These are phyloP conservation scores for Barnettozyma botsteinii DNA, from an alignment of 805 yeast genomes.

Conservation along the genomic window DNA sequence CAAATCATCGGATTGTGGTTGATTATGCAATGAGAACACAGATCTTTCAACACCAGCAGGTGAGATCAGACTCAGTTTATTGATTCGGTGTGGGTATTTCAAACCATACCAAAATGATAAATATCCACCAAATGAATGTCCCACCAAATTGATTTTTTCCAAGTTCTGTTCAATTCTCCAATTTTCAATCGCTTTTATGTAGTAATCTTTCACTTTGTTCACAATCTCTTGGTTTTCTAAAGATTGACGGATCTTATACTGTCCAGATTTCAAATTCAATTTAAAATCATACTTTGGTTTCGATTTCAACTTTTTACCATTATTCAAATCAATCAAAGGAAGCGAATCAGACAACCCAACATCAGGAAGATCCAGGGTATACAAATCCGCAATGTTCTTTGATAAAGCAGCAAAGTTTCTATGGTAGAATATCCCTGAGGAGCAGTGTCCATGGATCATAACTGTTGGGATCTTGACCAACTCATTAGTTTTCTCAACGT, in stretches of 20 bases:
- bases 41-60: slow-evolving; percentile 79
- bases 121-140: slow-evolving; percentile 79
- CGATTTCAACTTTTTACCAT: slow-evolving; percentile 6
- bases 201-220: slow-evolving; percentile 46
- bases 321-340: slow-evolving; percentile 19
- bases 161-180: slow-evolving; percentile 54
- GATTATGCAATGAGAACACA: slow-evolving; percentile 47
- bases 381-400: slow-evolving; percentile 46
- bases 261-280: background rate
- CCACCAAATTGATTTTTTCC: slow-evolving; percentile 54
- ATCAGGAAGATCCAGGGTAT: slow-evolving; percentile 67
- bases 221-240: slow-evolving; percentile 16
- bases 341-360: slow-evolving; percentile 50
- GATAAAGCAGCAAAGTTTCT: slow-evolving; percentile 57
- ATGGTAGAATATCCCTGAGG: slow-evolving; percentile 78
- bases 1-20: background rate
- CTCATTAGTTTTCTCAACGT: background rate
- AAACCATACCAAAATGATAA: slow-evolving; percentile 59
- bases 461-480: slow-evolving; percentile 32
- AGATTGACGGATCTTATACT: slow-evolving; percentile 17
- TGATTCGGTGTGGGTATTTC: slow-evolving; percentile 48
- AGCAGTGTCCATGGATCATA: slow-evolving; percentile 89
- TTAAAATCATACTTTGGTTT: slow-evolving; percentile 14
- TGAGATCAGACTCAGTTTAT: slow-evolving; percentile 54
- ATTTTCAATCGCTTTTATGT: slow-evolving; percentile 51